Evolutionary conservation across 306 rosid species (phyloP), one percentile per base, ranked within the genome.

Genomic region (Trifolium subterraneum): DNA sequence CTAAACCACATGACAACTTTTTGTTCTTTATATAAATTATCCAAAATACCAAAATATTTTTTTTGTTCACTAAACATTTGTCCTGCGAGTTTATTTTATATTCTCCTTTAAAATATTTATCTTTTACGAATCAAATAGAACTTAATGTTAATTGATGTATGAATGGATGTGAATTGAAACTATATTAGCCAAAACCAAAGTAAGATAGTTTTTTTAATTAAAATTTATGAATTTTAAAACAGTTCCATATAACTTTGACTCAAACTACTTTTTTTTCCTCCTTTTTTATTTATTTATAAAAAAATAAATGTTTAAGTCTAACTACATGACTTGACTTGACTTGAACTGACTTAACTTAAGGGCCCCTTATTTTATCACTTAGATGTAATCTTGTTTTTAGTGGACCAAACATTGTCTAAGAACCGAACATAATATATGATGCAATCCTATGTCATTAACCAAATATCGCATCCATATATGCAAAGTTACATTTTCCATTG

Each of bases 261-360:
- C 51, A 65, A 41, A 41, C 36, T 41, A 3, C 2, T 12, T 7
- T 22, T 19, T 10, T 9, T 13, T 0, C 6, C 6, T 11, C 4
- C 5, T 4, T 27, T 27, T 8, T 9, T n/a, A 8, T 38, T 64
- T 12, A 39, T 19, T 41, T 64, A 35, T 39, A 38, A 20, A 22
- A 14, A 62, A 63, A 33, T 18, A 22, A 11, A 45, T 27, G 7
- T 45, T 4, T 7, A 52, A 20, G 39, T 36, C 39, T 10, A 47
- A 68, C 14, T 15, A 33, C 8, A 42, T 27, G 60, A 68, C 29
- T 66, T 66, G 71, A 68, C 29, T 66, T 66, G 71, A 66, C 71
- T 66, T 2, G 12, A 66, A 66, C 36, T 41, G 55, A 42, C 36
- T 22, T 23, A 41, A 42, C 36, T 22, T 23, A 41, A 18, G 31